Percentiles rank a stretch among this genome's conserved stretches.
These are phyloP conservation scores for Perkinsus olseni DNA, from an alignment of 169 alveolate genomes.

Conservation along the genomic window DNA sequence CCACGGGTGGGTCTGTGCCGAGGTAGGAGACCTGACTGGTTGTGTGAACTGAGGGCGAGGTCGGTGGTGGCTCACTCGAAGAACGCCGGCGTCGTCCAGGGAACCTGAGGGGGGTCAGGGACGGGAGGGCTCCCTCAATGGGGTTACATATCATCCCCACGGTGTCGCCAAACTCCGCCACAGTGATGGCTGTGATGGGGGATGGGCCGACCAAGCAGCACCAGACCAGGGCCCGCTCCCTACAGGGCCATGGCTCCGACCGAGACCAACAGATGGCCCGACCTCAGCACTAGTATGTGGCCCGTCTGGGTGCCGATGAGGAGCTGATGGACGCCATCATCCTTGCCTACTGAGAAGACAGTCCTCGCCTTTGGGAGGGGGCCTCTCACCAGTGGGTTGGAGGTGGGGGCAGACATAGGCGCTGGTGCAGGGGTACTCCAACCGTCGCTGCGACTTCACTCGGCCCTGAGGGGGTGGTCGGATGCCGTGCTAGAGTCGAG, in stretches of 20 bases:
- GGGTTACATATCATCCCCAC: neutral
- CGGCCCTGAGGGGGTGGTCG: neutral
- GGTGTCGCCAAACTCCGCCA: neutral
- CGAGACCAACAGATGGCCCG: neutral
- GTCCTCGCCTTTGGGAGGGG: too few species aligned
- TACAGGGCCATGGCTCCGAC: neutral
- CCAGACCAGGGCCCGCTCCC: neutral
- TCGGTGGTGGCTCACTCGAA: neutral
- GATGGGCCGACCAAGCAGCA: neutral
- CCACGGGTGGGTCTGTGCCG: neutral
- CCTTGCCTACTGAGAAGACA: neutral
- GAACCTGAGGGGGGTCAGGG: neutral
- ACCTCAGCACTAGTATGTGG: neutral
- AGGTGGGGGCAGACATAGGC: neutral
- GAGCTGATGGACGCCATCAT: neutral
- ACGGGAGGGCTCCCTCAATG: neutral
- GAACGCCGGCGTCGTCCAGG: neutral
- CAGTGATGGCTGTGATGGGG: neutral
- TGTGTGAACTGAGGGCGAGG: neutral
- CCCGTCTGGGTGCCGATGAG: neutral
- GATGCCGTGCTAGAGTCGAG: neutral
- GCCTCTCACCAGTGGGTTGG: too few species aligned
- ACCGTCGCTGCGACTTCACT: neutral
- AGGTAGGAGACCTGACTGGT: neutral
- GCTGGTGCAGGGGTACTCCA: neutral